A percentile compares a stretch with the other conserved stretches of the same genome.
Conservation (phyloP, 2,329 filamentous ascomycete species). For the Lecanicillium sp. region DNA sequence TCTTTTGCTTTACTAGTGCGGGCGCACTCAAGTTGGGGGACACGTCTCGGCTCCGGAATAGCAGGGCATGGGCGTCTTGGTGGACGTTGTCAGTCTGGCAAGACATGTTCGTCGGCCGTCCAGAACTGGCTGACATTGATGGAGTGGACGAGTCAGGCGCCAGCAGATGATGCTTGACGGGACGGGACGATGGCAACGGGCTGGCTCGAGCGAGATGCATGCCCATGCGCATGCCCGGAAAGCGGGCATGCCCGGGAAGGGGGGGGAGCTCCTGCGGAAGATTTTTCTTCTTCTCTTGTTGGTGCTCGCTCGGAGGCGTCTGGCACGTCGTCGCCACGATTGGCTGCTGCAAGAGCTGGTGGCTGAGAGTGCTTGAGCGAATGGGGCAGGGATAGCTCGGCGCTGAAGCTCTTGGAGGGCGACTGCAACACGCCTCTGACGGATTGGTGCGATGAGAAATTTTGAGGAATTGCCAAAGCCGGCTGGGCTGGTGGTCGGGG, state of each 20-base stretch:
- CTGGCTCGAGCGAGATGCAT: background rate
- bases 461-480: background rate
- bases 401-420: background rate
- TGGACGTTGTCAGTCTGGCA: background rate
- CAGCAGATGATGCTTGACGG: background rate
- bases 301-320: background rate
- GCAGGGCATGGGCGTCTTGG: too few relatives aligned
- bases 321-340: background rate
- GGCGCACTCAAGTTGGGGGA: too few relatives aligned
- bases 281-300: too few relatives aligned
- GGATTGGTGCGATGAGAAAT: background rate
- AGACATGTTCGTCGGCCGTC: slow-evolving; percentile 10
- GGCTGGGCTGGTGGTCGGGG: background rate
- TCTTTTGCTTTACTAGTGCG: too few relatives aligned
- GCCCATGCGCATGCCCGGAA: too few relatives aligned
- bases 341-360: background rate
- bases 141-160: background rate
- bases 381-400: background rate
- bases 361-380: slow-evolving; percentile 4
- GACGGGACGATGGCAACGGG: background rate
- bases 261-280: too few relatives aligned
- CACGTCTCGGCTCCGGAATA: slow-evolving; percentile 5
- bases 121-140: too few relatives aligned
- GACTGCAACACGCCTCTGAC: slow-evolving; percentile 4
- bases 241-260: too few relatives aligned